These are phyloP conservation scores for Xylariales sp. DNA, from an alignment of 2,329 filamentous ascomycete species.

Conservation along the genomic window DNA sequence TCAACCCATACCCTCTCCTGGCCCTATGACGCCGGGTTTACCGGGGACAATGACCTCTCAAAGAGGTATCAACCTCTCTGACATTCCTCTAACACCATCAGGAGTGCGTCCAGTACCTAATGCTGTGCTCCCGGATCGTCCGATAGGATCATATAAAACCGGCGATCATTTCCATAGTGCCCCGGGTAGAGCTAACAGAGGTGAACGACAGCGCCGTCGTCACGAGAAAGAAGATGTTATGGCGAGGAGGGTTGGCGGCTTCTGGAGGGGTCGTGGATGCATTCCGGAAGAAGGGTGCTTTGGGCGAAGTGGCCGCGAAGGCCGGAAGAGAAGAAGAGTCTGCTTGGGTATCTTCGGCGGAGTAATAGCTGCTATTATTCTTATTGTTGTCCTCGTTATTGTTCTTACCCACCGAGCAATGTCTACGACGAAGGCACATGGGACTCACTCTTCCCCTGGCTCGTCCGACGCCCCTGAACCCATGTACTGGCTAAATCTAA, in stretches of 20 bases:
- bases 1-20: constrained; percentile 68
- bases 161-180: constrained; percentile 58
- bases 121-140: constrained; percentile 56
- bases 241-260: constrained; percentile 67
- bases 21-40: constrained; percentile 71
- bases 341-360: constrained; percentile 65
- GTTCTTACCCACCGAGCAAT: constrained; percentile 59
- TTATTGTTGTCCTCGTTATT: constrained; percentile 69
- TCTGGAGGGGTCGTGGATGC: constrained; percentile 74
- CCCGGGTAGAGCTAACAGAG: constrained; percentile 56
- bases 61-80: constrained; percentile 69
- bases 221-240: constrained; percentile 74
- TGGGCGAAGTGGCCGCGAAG: constrained; percentile 71
- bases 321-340: constrained; percentile 70
- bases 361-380: constrained; percentile 65
- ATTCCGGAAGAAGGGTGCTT: constrained; percentile 73
- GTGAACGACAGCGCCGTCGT: constrained; percentile 64
- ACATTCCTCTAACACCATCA: constrained; percentile 66
- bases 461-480: constrained; percentile 38
- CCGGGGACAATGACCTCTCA: constrained; percentile 71
- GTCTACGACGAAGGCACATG: constrained; percentile 6
- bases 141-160: constrained; percentile 59
- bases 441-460: constrained; percentile 8
- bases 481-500: constrained; percentile 83
- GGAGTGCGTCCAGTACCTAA: constrained; percentile 39